These are phyloP conservation scores for Fusarium pilosicola DNA, from an alignment of 2,329 filamentous ascomycete species.

Conservation along the genomic window DNA sequence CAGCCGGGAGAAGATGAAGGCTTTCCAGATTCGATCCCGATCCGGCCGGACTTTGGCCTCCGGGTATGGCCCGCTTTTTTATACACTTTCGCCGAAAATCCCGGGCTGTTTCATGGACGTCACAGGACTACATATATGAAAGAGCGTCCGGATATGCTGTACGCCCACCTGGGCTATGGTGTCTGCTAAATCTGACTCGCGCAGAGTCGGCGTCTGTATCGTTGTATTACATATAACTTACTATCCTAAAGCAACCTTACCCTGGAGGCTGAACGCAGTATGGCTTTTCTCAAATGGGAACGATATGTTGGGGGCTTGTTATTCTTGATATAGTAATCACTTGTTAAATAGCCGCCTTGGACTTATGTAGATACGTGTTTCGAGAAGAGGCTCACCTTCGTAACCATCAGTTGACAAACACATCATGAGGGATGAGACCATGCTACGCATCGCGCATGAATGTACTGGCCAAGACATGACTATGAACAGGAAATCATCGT, in stretches of 20 bases:
- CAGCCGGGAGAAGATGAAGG: not conserved
- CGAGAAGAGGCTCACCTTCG: not conserved
- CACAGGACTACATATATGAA: not conserved
- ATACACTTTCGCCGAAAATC: not conserved
- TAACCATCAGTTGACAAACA: not conserved
- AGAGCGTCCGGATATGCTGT: too few relatives aligned
- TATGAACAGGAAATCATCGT: not conserved
- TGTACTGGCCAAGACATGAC: not conserved
- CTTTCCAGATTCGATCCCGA: constrained; percentile 10
- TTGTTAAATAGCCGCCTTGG: not conserved
- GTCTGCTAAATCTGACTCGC: not conserved
- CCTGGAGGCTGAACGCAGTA: not conserved
- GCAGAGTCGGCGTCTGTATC: not conserved
- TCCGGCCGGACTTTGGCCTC: constrained; percentile 21
- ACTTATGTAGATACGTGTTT: not conserved
- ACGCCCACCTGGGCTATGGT: not conserved
- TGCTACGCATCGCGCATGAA: not conserved
- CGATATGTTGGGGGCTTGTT: not conserved
- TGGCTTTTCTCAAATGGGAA: not conserved
- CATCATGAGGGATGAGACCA: not conserved
- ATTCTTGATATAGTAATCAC: not conserved
- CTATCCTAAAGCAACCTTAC: not conserved
- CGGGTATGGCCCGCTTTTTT: constrained; percentile 2
- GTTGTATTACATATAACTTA: not conserved
- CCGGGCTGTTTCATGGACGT: not conserved